phyloP scores from a whole-genome alignment of 2,329 filamentous ascomycete genomes.

The Massarina eburnea region DNA sequence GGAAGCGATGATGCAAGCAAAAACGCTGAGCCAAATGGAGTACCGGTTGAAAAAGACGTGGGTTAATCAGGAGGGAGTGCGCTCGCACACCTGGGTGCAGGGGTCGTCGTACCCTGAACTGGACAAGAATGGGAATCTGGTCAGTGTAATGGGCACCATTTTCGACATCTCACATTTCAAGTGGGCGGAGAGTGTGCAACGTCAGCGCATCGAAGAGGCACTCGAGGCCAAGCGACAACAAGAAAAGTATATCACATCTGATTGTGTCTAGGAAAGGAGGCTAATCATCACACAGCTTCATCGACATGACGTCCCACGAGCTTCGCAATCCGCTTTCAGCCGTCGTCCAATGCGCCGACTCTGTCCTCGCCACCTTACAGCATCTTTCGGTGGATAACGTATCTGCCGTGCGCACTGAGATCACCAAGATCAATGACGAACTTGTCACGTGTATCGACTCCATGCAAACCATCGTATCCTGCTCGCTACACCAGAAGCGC shows the following conservation, averaged over 20 bases:
- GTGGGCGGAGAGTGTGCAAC: conserved; percentile 40
- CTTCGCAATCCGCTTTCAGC: conserved; percentile 37
- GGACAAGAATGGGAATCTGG: conserved; percentile 24
- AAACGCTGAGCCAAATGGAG: conserved; percentile 19
- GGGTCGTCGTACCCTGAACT: conserved; percentile 27
- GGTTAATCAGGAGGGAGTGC: conserved; percentile 26
- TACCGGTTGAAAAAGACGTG: conserved; percentile 31
- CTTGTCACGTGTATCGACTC: conserved; percentile 32
- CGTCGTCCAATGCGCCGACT: conserved; percentile 47
- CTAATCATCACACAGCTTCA: conserved; percentile 23
- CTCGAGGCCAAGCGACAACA: conserved; percentile 42
- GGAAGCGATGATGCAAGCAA: conserved; percentile 16
- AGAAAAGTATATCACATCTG: conserved; percentile 25
- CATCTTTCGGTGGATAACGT: conserved; percentile 8
- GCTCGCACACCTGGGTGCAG: conserved; percentile 29
- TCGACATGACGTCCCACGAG: conserved; percentile 43
- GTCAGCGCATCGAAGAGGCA: conserved; percentile 36
- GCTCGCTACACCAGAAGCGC: conserved; percentile 44
- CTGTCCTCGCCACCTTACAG: conserved; percentile 39
- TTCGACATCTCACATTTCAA: conserved; percentile 43
- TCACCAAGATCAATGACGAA: conserved; percentile 16
- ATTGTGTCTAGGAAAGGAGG: not conserved
- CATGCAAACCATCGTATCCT: conserved; percentile 36
- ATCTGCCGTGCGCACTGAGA: conserved; percentile 6
- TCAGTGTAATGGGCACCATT: conserved; percentile 37